Evolutionary conservation across 345 rosid species (phyloP).

Genomic region (Physaria fendleri): DNA sequence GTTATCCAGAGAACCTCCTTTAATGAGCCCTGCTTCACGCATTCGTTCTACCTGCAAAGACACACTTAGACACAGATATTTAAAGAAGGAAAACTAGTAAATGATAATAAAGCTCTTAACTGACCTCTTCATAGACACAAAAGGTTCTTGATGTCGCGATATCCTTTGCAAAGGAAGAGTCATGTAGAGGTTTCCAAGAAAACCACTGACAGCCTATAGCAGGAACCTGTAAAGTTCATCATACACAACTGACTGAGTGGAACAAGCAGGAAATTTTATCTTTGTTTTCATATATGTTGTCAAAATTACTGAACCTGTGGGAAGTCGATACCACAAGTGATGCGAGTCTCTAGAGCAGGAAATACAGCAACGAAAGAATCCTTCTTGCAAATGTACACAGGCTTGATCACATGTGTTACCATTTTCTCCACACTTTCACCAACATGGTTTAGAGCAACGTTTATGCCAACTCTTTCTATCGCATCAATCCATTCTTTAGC

Average conservation of each 20-base stretch:
- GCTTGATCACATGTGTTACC: constrained; percentile 54
- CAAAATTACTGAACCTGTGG: constrained; percentile 43
- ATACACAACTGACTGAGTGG: constrained; percentile 1
- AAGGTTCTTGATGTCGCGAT: constrained; percentile 78
- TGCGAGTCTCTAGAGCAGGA: constrained; percentile 52
- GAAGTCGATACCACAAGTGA: constrained; percentile 79
- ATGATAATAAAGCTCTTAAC: not conserved
- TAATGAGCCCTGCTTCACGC: constrained; percentile 65
- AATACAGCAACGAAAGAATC: constrained; percentile 67
- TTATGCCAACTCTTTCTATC: constrained; percentile 51
- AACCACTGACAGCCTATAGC: constrained; percentile 83
- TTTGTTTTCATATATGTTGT: not conserved
- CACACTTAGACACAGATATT: not conserved
- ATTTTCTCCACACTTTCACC: constrained; percentile 48
- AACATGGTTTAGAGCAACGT: constrained; percentile 41
- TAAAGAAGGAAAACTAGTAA: not conserved
- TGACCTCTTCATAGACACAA: constrained; percentile 78
- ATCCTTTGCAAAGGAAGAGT: constrained; percentile 38
- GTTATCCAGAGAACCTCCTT: constrained; percentile 79
- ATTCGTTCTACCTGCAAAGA: constrained; percentile 63
- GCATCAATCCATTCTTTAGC: constrained; percentile 70
- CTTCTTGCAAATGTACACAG: constrained; percentile 45
- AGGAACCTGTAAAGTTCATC: constrained; percentile 39
- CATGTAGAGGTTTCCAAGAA: constrained; percentile 44
- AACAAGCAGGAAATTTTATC: constrained; percentile 1